phyloP scores from a whole-genome alignment of 768 basidiomycete species.

The Paxillus ammoniavirescens region DNA sequence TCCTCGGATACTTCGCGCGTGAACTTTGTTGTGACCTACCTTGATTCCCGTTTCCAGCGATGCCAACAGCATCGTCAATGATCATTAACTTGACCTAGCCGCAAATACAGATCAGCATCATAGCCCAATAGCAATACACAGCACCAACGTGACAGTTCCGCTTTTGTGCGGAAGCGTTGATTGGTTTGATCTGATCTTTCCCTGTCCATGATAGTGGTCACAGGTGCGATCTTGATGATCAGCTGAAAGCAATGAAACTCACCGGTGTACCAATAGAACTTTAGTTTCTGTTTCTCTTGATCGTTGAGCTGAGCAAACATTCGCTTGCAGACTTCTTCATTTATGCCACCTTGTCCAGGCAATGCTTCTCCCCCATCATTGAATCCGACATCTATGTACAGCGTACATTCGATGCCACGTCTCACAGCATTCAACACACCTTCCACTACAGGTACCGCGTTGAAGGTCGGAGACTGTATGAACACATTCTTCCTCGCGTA shows the following conservation, averaged over 20 bases:
- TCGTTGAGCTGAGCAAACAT: slow-evolving; percentile 53
- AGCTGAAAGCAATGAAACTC: slow-evolving; percentile 1
- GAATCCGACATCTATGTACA: slow-evolving; percentile 59
- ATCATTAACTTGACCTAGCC: slow-evolving; percentile 59
- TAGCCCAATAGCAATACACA: neutral
- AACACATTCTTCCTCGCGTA: slow-evolving; percentile 63
- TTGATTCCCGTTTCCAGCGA: slow-evolving; percentile 72
- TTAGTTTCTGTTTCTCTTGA: slow-evolving; percentile 43
- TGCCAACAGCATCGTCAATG: slow-evolving; percentile 62
- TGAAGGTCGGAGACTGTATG: slow-evolving; percentile 73
- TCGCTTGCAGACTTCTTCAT: slow-evolving; percentile 61
- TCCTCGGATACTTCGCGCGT: slow-evolving; percentile 3
- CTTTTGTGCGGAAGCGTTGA: slow-evolving; percentile 64
- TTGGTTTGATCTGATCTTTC: slow-evolving; percentile 62
- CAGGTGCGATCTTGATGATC: neutral
- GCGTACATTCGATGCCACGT: slow-evolving; percentile 56
- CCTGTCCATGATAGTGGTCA: slow-evolving; percentile 24
- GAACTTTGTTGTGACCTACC: slow-evolving; percentile 28
- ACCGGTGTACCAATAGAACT: slow-evolving; percentile 57
- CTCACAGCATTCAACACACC: slow-evolving; percentile 60
- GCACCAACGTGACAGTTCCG: slow-evolving; percentile 62
- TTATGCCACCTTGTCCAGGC: slow-evolving; percentile 70
- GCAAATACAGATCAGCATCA: neutral
- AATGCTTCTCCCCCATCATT: slow-evolving; percentile 60
- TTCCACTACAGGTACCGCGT: slow-evolving; percentile 60